Evolutionary conservation across 2,329 filamentous ascomycete species (phyloP), one percentile per base, ranked within the genome.

Genomic region (Arthrobotrys conoides): DNA sequence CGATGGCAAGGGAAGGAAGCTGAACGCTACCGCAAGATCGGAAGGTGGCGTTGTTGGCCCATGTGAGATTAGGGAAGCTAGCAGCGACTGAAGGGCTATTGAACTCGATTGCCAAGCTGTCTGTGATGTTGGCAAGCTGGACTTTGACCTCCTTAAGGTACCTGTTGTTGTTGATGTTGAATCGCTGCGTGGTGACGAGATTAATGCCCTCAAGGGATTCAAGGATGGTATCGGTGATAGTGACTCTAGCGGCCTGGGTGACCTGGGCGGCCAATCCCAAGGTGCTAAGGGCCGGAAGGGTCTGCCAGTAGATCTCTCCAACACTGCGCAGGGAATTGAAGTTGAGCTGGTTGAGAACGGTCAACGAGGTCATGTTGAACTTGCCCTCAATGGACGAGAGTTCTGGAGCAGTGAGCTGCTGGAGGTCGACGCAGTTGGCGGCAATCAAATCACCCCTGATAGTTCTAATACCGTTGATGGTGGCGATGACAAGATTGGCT

Each of bases 111-210:
- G 88, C 90, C 67, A 97, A 87, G 57, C 87, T 85, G 71, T 89
- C 87, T 81, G 88, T 91, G 82, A 97, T 89, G 86, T 92, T 95
- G 84, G 88, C 88, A 76, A 98, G 88, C 84, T 92, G 89, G 85
- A 94, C 92, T 83, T 89, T 89, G 87, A 96, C 92, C 79, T 87
- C 87, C 83, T 89, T 89, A 82, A 99, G 88, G 84, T 91, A 91
- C 80, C 87, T 87, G 90, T 98, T 98, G 91, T 97, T 97, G 89
- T 93, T 91, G 86, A 99, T 91, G 84, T 92, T 87, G 84, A 99
- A 89, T 81, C 87, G 88, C 72, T 89, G 88, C 69, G 93, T 91
- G n/a, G 88, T 88, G 80, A 89, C 85, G 80, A 98, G 88, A 84
- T 93, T 92, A 84, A 99, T 92, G 83, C 93, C 94, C 81, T 91